These are phyloP conservation scores for Neonectria ditissima DNA, from an alignment of 2,329 filamentous ascomycete genomes.

Conservation along the genomic window DNA sequence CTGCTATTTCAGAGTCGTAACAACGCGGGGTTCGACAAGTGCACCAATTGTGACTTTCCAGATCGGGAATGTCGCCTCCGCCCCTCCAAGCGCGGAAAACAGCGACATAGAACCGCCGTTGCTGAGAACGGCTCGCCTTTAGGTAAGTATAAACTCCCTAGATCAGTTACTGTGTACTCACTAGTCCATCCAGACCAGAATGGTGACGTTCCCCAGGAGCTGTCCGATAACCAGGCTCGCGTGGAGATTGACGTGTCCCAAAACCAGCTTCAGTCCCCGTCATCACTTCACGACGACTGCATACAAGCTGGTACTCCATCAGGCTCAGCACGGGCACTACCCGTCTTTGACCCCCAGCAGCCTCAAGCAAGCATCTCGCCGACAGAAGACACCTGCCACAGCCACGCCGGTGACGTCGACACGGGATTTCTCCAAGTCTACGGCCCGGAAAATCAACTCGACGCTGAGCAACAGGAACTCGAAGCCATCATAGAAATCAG, in stretches of 20 bases:
- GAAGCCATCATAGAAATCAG: constrained; percentile 43
- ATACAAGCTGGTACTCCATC: not conserved
- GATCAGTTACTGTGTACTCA: not conserved
- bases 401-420: constrained; percentile 49
- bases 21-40: constrained; percentile 39
- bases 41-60: constrained; percentile 45
- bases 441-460: constrained; percentile 48
- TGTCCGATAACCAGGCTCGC: not conserved
- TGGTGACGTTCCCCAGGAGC: not conserved
- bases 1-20: constrained; percentile 27
- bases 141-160: not conserved
- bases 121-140: not conserved
- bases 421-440: constrained; percentile 52
- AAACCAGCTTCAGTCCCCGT: not conserved
- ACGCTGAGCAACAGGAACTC: constrained; percentile 47
- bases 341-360: not conserved
- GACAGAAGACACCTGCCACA: constrained; percentile 35
- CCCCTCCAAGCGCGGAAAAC: constrained; percentile 46
- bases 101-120: constrained; percentile 17
- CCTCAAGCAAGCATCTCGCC: constrained; percentile 36
- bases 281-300: not conserved
- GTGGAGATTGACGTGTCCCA: not conserved
- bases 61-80: constrained; percentile 46
- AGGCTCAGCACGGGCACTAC: not conserved
- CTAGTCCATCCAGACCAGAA: not conserved